These are phyloP conservation scores for Coemansia guatemalensis DNA, from an alignment of 192 early-diverging fungal species.

Conservation along the genomic window DNA sequence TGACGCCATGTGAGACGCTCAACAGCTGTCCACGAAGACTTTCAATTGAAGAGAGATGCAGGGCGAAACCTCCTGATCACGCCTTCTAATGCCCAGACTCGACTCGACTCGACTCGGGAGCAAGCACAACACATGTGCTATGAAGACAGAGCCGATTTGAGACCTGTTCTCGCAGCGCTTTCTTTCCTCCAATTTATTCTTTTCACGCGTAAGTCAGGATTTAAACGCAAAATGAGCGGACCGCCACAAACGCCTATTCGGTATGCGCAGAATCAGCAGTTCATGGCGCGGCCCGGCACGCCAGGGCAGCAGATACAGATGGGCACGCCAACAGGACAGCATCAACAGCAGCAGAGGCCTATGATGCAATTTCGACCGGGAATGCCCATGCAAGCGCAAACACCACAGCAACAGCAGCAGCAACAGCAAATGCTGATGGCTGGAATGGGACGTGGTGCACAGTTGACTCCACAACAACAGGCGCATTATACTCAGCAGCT, in stretches of 20 bases:
- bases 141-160: no score
- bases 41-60: no score
- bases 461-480: constrained; percentile 21
- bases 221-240: constrained; percentile 28
- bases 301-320: constrained; percentile 25
- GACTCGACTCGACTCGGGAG: no score
- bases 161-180: no score
- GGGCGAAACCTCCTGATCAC: no score
- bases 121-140: no score
- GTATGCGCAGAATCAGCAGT: constrained; percentile 35
- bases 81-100: no score
- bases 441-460: neutral
- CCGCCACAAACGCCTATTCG: constrained; percentile 41
- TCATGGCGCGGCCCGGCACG: constrained; percentile 23
- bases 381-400: constrained; percentile 15
- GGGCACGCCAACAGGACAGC: constrained; percentile 20
- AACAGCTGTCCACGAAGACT: no score
- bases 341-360: constrained; percentile 31
- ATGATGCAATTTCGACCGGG: constrained; percentile 33
- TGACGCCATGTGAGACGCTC: no score
- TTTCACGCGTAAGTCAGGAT: neutral
- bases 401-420: constrained; percentile 15
- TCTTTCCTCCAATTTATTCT: no score
- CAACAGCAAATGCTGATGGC: constrained; percentile 10
- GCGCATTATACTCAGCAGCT: constrained; percentile 15